Evolutionary conservation across 2,329 filamentous ascomycete species (phyloP).

Genomic region (Scleromitrula shiraiana): DNA sequence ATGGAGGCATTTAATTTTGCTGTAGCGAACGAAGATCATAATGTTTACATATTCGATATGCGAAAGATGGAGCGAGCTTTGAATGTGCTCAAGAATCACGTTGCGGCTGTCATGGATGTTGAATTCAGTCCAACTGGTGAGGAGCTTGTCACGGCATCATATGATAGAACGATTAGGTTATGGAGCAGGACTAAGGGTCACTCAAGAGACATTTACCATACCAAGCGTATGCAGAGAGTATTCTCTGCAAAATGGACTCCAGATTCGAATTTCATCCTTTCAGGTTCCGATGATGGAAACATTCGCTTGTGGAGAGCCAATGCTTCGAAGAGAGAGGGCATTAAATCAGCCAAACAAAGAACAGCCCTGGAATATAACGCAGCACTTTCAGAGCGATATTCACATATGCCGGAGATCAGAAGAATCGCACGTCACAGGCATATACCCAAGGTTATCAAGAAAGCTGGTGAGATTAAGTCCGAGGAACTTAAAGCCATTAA

Average conservation of each 20-base stretch:
- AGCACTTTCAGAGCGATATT: slow-evolving; percentile 72
- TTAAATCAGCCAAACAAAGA: slow-evolving; percentile 78
- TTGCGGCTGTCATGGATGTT: slow-evolving; percentile 88
- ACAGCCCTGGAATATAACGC: slow-evolving; percentile 90
- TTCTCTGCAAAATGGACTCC: slow-evolving; percentile 80
- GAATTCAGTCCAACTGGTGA: slow-evolving; percentile 93
- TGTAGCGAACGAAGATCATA: slow-evolving; percentile 78
- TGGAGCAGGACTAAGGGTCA: slow-evolving; percentile 77
- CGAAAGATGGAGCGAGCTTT: slow-evolving; percentile 79
- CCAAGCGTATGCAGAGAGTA: slow-evolving; percentile 94
- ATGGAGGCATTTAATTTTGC: slow-evolving; percentile 97
- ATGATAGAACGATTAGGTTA: slow-evolving; percentile 78
- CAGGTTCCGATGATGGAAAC: slow-evolving; percentile 90
- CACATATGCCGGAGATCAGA: slow-evolving; percentile 92
- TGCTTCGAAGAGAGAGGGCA: slow-evolving; percentile 72
- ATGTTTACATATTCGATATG: slow-evolving; percentile 70
- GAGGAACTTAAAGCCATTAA: slow-evolving; percentile 85
- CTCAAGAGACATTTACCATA: slow-evolving; percentile 91
- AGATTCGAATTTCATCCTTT: slow-evolving; percentile 82
- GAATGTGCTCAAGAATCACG: slow-evolving; percentile 85
- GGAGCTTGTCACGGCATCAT: slow-evolving; percentile 84
- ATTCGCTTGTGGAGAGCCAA: slow-evolving; percentile 82
- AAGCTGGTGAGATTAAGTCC: slow-evolving; percentile 87
- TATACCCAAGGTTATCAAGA: slow-evolving; percentile 88
- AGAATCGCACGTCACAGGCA: slow-evolving; percentile 88